phyloP scores from a whole-genome alignment of 2,329 filamentous ascomycete species.

The Venturia carpophila region DNA sequence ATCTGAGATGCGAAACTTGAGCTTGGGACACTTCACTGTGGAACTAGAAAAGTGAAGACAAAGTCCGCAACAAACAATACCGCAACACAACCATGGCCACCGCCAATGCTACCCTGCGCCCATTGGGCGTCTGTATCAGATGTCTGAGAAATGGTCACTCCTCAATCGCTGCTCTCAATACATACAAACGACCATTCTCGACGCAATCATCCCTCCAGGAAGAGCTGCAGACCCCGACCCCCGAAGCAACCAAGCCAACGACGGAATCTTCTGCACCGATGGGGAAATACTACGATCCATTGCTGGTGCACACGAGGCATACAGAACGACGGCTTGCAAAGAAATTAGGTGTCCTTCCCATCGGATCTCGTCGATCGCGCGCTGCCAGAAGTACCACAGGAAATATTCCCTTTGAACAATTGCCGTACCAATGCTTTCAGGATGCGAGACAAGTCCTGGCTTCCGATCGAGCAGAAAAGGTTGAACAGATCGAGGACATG shows the following conservation, averaged over 20 bases:
- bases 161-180: slow-evolving; percentile 1
- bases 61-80: background rate
- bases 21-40: background rate
- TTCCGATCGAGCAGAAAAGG: slow-evolving; percentile 72
- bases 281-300: slow-evolving; percentile 47
- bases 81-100: background rate
- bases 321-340: slow-evolving; percentile 42
- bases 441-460: slow-evolving; percentile 79
- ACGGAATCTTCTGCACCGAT: background rate
- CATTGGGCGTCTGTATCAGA: slow-evolving; percentile 12
- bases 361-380: slow-evolving; percentile 16
- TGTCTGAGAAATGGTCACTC: slow-evolving; percentile 7
- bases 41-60: background rate
- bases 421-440: slow-evolving; percentile 97
- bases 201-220: slow-evolving; percentile 23
- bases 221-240: background rate
- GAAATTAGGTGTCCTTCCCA: slow-evolving; percentile 5
- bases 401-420: slow-evolving; percentile 73
- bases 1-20: background rate
- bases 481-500: slow-evolving; percentile 62
- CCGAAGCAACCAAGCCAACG: background rate
- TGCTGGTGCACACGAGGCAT: slow-evolving; percentile 55
- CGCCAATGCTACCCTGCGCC: background rate
- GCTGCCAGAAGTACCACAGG: slow-evolving; percentile 46
- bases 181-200: slow-evolving; percentile 24